These are phyloP conservation scores for Saturnispora besseyi DNA, from an alignment of 805 yeast genomes.

Conservation along the genomic window DNA sequence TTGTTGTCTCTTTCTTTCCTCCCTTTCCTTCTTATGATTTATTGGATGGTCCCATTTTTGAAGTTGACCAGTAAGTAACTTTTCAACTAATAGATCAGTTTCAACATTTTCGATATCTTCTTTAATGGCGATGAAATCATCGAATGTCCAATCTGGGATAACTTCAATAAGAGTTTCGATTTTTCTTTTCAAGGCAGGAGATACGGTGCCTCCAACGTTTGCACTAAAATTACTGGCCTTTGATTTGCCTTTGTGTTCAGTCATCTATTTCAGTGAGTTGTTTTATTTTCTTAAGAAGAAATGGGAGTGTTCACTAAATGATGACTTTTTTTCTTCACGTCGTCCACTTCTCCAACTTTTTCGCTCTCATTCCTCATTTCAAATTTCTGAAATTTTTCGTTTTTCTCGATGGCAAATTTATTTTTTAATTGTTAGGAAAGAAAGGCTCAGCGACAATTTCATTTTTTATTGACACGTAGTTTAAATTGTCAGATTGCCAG, in stretches of 20 bases:
- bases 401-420: too few species aligned
- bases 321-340: background rate
- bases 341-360: background rate
- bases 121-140: constrained; percentile 70
- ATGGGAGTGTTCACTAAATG: background rate
- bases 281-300: background rate
- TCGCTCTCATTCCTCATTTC: background rate
- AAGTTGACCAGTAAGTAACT: constrained; percentile 84
- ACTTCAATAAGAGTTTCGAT: constrained; percentile 62
- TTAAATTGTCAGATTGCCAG: too few species aligned
- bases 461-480: too few species aligned
- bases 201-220: constrained; percentile 7
- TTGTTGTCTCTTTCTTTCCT: constrained; percentile 10
- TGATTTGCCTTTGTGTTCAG: background rate
- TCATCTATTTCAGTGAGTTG: background rate
- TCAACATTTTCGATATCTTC: constrained; percentile 58
- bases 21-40: constrained; percentile 36
- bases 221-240: constrained; percentile 17
- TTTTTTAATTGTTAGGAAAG: too few species aligned
- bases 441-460: too few species aligned
- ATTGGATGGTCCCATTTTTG: constrained; percentile 92
- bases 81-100: constrained; percentile 71
- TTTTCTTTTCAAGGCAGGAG: constrained; percentile 29
- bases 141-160: constrained; percentile 91
- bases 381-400: background rate